Evolutionary conservation across 2,329 filamentous ascomycete species (phyloP), one percentile per base, ranked within the genome.

Genomic region (Talaromyces sp.): DNA sequence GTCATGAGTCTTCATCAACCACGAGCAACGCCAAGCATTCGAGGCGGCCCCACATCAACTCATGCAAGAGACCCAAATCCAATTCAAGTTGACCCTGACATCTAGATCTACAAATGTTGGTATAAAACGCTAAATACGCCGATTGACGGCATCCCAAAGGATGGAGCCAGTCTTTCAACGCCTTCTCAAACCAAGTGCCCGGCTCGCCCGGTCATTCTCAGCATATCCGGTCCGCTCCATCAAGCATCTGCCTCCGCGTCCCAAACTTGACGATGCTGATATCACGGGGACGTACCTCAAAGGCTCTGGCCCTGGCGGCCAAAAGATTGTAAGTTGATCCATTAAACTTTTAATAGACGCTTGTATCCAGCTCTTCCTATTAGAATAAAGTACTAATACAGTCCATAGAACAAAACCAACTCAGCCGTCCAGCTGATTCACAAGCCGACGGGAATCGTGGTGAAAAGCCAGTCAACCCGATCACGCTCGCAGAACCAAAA

Each of bases 381-480:
- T 8, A 5, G 36, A 13, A 36, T 39, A 39, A 39, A n/a, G 8
- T 17, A n/a, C 4, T n/a, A 30, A 56, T 15, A 30, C 47, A 10
- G 11, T 22, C 33, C 9, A 22, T 52, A 81, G 89, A 99, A 99
- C 78, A 99, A 99, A 85, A 99, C 95, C 28, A 92, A 88, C 66
- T 97, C 91, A 0, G 93, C 93, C 42, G 93, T 97, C 2, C 95
- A 99, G 74, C 82, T 99, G 39, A 95, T 89, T 67, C 95, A 99
- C 75, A 78, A 90, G 17, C 92, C 93, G 6, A 96, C 93, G 0
- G 93, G 93, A 64, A 86, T 97, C 58, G 93, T 98, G 15, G 85
- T 99, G 65, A 99, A 99, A 78, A 93, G 87, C 60, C 95, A 99
- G 77, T 92, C 89, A 22, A 98, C 95, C 9, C 88, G 95, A 55